A percentile compares a stretch with the other conserved stretches of the same genome.
These are phyloP conservation scores for Poterioochromonas sp. DNA, from an alignment of 352 stramenopile genomes.

Conservation along the genomic window DNA sequence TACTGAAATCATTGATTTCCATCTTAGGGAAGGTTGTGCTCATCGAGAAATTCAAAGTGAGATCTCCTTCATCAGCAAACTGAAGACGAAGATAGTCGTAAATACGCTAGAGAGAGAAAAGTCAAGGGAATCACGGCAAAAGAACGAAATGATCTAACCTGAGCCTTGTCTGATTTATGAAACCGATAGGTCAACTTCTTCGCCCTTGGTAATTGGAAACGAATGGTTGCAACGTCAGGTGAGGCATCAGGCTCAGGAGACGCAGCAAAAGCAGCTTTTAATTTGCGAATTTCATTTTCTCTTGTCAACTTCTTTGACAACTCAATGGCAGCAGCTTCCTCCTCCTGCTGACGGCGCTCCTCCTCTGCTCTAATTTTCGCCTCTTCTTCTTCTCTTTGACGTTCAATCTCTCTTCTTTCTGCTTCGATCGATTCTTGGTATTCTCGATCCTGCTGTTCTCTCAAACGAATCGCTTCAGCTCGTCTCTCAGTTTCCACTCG, in stretches of 20 bases:
- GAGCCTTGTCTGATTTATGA: not conserved
- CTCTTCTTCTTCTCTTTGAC: not conserved
- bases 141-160: not conserved
- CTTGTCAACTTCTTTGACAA: constrained; percentile 1
- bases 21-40: not conserved
- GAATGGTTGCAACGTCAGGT: not conserved
- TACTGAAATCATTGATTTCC: not conserved
- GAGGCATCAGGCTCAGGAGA: not conserved
- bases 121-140: not conserved
- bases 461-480: not conserved
- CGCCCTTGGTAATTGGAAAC: constrained; percentile 20
- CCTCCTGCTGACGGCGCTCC: not conserved
- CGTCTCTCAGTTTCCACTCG: not conserved
- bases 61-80: not conserved
- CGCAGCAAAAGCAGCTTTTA: not conserved
- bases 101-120: not conserved
- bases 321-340: not conserved
- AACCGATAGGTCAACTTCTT: constrained; percentile 7
- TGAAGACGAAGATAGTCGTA: not conserved
- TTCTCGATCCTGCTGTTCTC: not conserved
- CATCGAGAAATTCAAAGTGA: not conserved
- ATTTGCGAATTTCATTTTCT: not conserved
- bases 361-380: not conserved
- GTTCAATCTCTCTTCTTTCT: not conserved
- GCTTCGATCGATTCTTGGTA: constrained; percentile 16